phyloP scores from a whole-genome alignment of 352 stramenopile genomes.

The Phytophthora ramorum region DNA sequence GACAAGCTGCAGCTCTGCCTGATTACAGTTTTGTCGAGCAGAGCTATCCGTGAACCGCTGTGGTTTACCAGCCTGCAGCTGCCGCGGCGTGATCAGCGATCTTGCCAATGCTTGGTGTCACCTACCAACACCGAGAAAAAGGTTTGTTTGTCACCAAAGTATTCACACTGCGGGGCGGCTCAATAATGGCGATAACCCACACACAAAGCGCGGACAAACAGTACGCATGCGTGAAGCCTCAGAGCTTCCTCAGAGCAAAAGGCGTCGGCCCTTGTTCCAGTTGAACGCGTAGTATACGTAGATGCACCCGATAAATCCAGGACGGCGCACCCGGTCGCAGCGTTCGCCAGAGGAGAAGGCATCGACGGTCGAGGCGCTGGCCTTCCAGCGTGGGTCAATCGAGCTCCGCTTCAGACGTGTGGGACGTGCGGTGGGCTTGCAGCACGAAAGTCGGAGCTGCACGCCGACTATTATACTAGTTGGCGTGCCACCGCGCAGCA shows the following conservation, averaged over 20 bases:
- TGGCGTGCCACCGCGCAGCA: neutral
- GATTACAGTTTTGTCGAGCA: conserved; percentile 42
- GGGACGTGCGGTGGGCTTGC: conserved; percentile 6
- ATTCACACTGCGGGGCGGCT: neutral
- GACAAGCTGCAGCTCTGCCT: conserved; percentile 11
- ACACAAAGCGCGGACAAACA: neutral
- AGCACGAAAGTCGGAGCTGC: neutral
- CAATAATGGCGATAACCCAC: neutral
- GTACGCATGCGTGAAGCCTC: neutral
- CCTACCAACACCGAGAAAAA: conserved; percentile 12
- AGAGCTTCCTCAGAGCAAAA: too few relatives aligned
- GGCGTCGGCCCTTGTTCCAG: neutral
- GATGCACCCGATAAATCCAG: conserved; percentile 28
- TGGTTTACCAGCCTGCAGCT: conserved; percentile 1
- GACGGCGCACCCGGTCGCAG: neutral
- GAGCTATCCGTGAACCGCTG: conserved; percentile 5
- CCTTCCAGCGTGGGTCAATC: conserved; percentile 32
- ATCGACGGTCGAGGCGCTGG: conserved; percentile 19
- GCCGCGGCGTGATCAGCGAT: neutral
- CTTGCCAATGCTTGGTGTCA: conserved; percentile 2
- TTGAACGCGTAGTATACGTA: neutral
- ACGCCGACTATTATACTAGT: neutral
- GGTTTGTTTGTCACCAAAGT: conserved; percentile 3
- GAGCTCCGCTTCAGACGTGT: conserved; percentile 10
- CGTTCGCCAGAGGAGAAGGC: conserved; percentile 21